phyloP scores from a whole-genome alignment of 2,329 filamentous ascomycete genomes.

The Botryotinia convoluta region DNA sequence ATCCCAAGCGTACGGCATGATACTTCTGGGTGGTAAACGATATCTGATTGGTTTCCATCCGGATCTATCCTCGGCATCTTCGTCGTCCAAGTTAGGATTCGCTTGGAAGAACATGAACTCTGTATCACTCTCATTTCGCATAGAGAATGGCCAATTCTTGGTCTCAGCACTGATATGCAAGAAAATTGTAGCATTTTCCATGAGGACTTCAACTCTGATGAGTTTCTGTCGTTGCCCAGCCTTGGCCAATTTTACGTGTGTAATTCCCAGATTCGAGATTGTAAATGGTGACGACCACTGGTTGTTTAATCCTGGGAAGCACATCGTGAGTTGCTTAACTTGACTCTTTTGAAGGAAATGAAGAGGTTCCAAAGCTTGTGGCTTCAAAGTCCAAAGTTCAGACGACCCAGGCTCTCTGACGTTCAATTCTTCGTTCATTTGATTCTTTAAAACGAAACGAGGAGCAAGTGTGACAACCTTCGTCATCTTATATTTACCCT shows the following conservation, averaged over 20 bases:
- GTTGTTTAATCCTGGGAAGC: slow-evolving; percentile 91
- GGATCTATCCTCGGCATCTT: slow-evolving; percentile 77
- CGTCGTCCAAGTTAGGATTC: slow-evolving; percentile 88
- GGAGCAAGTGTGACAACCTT: slow-evolving; percentile 93
- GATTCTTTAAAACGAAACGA: slow-evolving; percentile 91
- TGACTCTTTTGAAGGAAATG: slow-evolving; percentile 83
- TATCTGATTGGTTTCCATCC: slow-evolving; percentile 93
- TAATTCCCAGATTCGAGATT: slow-evolving; percentile 89
- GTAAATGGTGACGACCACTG: slow-evolving; percentile 98
- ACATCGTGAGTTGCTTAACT: slow-evolving; percentile 86
- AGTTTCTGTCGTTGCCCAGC: slow-evolving; percentile 85
- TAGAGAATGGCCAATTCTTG: slow-evolving; percentile 97
- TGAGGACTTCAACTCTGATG: slow-evolving; percentile 81
- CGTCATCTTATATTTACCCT: slow-evolving; percentile 96
- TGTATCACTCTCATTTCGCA: slow-evolving; percentile 95
- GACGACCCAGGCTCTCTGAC: slow-evolving; percentile 91
- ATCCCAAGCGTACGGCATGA: slow-evolving; percentile 99
- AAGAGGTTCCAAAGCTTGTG: slow-evolving; percentile 78
- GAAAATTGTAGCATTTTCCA: slow-evolving; percentile 93
- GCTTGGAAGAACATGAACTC: slow-evolving; percentile 97
- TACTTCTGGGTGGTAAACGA: slow-evolving; percentile 85
- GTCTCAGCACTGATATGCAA: slow-evolving; percentile 85
- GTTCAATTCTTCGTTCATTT: slow-evolving; percentile 81
- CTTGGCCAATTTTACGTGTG: slow-evolving; percentile 91
- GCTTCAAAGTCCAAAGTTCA: slow-evolving; percentile 72